These are phyloP conservation scores for Zymoseptoria brevis DNA, from an alignment of 2,329 filamentous ascomycete genomes.

Conservation along the genomic window DNA sequence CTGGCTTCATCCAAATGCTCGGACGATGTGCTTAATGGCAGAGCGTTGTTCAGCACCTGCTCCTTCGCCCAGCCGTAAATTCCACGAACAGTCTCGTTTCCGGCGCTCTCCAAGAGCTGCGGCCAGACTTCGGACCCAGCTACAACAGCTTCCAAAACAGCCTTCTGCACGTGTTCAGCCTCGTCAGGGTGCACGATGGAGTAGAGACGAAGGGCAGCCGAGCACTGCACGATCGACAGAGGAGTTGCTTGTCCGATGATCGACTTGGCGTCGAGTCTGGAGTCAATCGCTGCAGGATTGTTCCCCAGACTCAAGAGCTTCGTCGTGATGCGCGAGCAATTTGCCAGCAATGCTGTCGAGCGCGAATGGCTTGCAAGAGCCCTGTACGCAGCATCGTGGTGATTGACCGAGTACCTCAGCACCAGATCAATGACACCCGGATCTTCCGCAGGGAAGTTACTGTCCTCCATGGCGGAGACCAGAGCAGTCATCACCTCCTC, in stretches of 20 bases:
- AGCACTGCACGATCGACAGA: conserved; percentile 18
- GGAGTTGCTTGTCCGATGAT: conserved; percentile 16
- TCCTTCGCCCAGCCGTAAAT: conserved; percentile 27
- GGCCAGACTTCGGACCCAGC: conserved; percentile 36
- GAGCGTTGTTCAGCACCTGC: conserved; percentile 25
- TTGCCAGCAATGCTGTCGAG: conserved; percentile 8
- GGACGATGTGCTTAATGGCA: neutral
- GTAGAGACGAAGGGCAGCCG: conserved; percentile 11
- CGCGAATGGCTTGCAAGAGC: conserved; percentile 4
- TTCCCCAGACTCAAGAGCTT: conserved; percentile 10
- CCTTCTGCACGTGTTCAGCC: conserved; percentile 13
- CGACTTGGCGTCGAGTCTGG: conserved; percentile 7
- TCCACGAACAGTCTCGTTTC: conserved; percentile 18
- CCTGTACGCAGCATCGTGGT: conserved; percentile 5
- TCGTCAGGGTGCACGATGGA: conserved; percentile 4
- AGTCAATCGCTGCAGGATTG: neutral
- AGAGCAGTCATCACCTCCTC: conserved; percentile 11
- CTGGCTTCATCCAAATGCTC: conserved; percentile 4
- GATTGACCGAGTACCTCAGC: conserved; percentile 8
- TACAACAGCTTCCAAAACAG: conserved; percentile 35
- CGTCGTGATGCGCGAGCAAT: conserved; percentile 11
- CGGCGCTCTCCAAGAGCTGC: conserved; percentile 35
- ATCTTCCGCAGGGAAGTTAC: conserved; percentile 9
- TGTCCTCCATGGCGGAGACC: conserved; percentile 11
- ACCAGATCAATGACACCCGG: conserved; percentile 9